These are phyloP conservation scores for Annulohypoxylon truncatum DNA, from an alignment of 2,329 filamentous ascomycete genomes.

Conservation along the genomic window DNA sequence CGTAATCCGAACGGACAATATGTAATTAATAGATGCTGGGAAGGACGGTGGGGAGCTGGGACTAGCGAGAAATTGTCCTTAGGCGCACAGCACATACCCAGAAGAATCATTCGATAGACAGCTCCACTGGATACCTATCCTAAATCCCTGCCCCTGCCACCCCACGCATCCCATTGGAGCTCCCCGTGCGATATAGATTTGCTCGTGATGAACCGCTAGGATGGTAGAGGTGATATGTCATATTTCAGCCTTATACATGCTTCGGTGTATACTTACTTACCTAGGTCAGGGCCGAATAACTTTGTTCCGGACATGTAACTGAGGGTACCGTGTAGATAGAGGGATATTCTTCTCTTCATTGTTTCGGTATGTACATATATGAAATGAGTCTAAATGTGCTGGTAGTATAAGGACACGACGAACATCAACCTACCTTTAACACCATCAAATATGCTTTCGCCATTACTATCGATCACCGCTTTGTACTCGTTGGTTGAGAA, in stretches of 20 bases:
- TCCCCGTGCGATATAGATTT: not conserved
- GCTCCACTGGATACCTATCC: slow-evolving; percentile 11
- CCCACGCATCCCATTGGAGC: slow-evolving; percentile 8
- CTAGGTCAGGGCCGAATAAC: not conserved
- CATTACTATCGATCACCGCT: not conserved
- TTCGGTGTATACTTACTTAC: not conserved
- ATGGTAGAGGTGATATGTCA: not conserved
- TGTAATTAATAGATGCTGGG: not conserved
- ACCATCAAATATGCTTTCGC: not conserved
- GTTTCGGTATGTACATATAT: not conserved
- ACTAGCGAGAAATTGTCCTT: slow-evolving; percentile 31
- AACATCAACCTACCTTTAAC: not conserved
- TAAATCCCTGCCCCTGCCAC: not conserved
- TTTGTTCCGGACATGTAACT: not conserved
- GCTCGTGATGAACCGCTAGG: not conserved
- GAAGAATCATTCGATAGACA: slow-evolving; percentile 14
- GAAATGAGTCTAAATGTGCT: not conserved
- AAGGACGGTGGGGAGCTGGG: not conserved
- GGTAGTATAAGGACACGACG: not conserved
- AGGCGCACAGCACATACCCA: not conserved
- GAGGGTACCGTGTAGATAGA: not conserved
- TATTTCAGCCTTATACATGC: slow-evolving; percentile 2
- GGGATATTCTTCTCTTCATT: not conserved
- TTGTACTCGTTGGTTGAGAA: not conserved
- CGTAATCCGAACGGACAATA: slow-evolving; percentile 5